Base-by-base conservation (phyloP, 2,329 filamentous ascomycete genomes). In the Colletotrichum higginsianum region DNA sequence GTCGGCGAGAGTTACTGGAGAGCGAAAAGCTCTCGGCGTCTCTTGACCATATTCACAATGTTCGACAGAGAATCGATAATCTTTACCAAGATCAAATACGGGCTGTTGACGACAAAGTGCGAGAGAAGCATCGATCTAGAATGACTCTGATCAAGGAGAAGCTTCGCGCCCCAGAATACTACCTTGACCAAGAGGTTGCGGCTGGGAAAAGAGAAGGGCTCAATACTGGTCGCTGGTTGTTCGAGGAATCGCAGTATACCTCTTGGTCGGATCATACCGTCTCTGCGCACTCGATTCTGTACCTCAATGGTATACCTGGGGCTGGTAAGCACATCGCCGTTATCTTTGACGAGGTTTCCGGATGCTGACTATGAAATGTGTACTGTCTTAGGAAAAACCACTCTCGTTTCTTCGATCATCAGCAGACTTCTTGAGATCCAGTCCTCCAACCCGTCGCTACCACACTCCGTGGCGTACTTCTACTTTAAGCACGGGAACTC, bases 401-500 rank as follows among this genome's bases (percentile, higher is more conserved):
- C 57, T 23, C 42, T 60, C n/a, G 57, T 60, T 16, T 60, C 42
- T 5, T 26, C 12, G 5, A 47, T 60, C 11, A 7, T 60, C 13
- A 15, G 30, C 7, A 35, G 26, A 23, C 40, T 60, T 35, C 57
- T 60, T 16, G 15, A 35, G 4, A 3, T 7, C 23, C 42, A 60
- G 12, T 18, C 42, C 57, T 16, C 40, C 16, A 35, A 35, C 2
- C 8, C 30, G 30, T 35, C 8, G 8, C 30, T 9, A 2, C 8
- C 30, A 35, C 30, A 35, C 30, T 21, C 44, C 57, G 40, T 47
- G 4, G 21, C 42, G 6, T 60, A 60, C 57, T 60, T 60, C 23
- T 60, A 60, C 23, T 60, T 60, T 9, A 60, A 47, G 23, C 57
- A 60, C 5, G 57, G 57, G 18, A 30, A 46, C 21, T 3, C 40